Conservation (phyloP, 1,284 basidiomycete species). For the Cutaneotrichosporon arboriforme region DNA sequence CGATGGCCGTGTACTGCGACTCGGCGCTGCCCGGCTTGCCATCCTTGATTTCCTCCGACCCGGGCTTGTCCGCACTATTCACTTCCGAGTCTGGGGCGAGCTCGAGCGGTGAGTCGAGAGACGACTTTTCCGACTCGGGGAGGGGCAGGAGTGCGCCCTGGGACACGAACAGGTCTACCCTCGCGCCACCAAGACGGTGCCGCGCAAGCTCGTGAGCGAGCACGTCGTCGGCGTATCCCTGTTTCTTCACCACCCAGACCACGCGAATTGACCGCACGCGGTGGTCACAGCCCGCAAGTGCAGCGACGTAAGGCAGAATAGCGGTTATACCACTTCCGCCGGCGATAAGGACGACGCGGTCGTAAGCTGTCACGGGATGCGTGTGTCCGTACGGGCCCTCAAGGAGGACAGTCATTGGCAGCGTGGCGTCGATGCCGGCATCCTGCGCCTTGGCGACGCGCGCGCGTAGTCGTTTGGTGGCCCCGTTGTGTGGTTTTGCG, state of each 20-base stretch:
- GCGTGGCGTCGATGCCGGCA: not conserved
- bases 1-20: not conserved
- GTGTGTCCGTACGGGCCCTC: constrained; percentile 37
- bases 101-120: not conserved
- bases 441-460: constrained; percentile 4
- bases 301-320: constrained; percentile 28
- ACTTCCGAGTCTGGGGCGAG: not conserved
- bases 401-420: constrained; percentile 17
- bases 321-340: constrained; percentile 34
- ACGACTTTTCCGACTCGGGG: not conserved
- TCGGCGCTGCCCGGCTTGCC: not conserved
- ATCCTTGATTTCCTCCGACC: not conserved
- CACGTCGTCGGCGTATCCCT: constrained; percentile 27
- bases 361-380: constrained; percentile 20
- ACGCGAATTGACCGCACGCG: constrained; percentile 9
- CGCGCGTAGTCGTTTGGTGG: constrained; percentile 12
- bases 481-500: constrained; percentile 23
- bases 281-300: constrained; percentile 1
- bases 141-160: not conserved
- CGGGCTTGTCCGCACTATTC: not conserved
- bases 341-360: constrained; percentile 25
- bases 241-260: constrained; percentile 27
- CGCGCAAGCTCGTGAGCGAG: constrained; percentile 21
- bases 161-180: not conserved
- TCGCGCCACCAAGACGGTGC: constrained; percentile 10